Percentiles rank a stretch among this genome's conserved stretches.
Evolutionary conservation across 164 flowering plant species (phyloP).

Genomic region (Kingdonia uniflora): DNA sequence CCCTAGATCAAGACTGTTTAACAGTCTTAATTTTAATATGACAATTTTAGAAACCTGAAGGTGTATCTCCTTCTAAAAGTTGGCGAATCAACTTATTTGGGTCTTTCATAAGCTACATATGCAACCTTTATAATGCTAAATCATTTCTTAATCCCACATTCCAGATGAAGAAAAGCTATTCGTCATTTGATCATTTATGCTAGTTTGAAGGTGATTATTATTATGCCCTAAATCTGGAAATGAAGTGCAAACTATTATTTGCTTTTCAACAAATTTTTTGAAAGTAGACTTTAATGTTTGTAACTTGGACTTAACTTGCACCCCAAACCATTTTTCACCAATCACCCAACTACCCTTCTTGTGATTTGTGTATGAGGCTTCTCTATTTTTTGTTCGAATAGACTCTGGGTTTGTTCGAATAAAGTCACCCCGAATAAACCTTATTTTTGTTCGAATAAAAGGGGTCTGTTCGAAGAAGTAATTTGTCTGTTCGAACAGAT

Average conservation of each 20-base stretch:
- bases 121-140: constrained; percentile 67
- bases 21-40: constrained; percentile 47
- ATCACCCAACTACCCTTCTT: too few relatives aligned
- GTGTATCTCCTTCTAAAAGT: constrained; percentile 80
- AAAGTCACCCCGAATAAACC: too few relatives aligned
- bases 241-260: constrained; percentile 28
- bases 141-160: constrained; percentile 17
- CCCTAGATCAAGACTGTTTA: constrained; percentile 78
- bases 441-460: too few relatives aligned
- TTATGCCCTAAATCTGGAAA: constrained; percentile 30
- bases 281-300: constrained; percentile 23
- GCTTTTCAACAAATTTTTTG: constrained; percentile 16
- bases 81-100: constrained; percentile 50
- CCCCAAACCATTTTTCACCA: too few relatives aligned
- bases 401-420: too few relatives aligned
- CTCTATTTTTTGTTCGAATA: too few relatives aligned
- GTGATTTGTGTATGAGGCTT: too few relatives aligned
- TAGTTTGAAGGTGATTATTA: constrained; percentile 26
- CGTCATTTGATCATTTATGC: constrained; percentile 18
- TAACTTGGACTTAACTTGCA: constrained; percentile 75
- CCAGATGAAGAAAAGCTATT: constrained; percentile 14
- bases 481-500: too few relatives aligned
- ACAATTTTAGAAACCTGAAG: constrained; percentile 43
- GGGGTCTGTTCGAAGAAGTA: too few relatives aligned
- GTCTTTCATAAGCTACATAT: constrained; percentile 46